Evolutionary conservation across 805 yeast species (phyloP).

Genomic region (Alloascoidea hylecoeti): DNA sequence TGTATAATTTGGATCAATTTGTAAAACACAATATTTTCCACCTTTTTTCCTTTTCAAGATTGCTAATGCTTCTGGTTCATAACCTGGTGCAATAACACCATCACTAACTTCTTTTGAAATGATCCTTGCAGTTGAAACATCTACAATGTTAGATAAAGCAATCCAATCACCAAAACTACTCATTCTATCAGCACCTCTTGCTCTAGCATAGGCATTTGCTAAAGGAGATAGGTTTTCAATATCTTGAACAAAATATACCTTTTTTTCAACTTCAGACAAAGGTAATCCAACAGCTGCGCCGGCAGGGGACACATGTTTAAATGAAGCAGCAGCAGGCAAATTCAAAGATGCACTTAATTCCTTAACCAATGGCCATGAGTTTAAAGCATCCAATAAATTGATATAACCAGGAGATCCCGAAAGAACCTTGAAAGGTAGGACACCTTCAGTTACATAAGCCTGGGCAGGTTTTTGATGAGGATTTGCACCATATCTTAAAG

Average conservation of each 20-base stretch:
- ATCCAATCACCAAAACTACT: conserved; percentile 97
- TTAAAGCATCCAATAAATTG: conserved; percentile 89
- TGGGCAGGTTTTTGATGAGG: conserved; percentile 99
- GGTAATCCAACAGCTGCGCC: conserved; percentile 98
- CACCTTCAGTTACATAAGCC: conserved; percentile 79
- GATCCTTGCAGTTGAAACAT: conserved; percentile 90
- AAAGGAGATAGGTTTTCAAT: conserved; percentile 91
- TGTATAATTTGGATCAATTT: conserved; percentile 87
- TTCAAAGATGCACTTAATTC: conserved; percentile 89
- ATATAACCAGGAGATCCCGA: conserved; percentile 96
- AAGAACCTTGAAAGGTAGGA: conserved; percentile 86
- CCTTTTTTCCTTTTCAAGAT: conserved; percentile 85
- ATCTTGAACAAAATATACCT: conserved; percentile 88
- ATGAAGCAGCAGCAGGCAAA: conserved; percentile 97
- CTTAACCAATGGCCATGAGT: conserved; percentile 97
- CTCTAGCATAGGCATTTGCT: conserved; percentile 97
- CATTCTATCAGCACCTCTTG: conserved; percentile 99
- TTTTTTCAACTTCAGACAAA: conserved; percentile 79
- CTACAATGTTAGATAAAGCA: conserved; percentile 93
- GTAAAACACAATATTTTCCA: conserved; percentile 93
- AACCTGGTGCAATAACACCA: conserved; percentile 98
- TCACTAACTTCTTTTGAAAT: conserved; percentile 96
- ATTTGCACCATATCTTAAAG: conserved; percentile 96
- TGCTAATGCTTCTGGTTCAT: conserved; percentile 80
- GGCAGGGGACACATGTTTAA: conserved; percentile 98